Base-by-base conservation (phyloP, 2,329 filamentous ascomycete genomes). In the Berkeleyomyces rouxiae region DNA sequence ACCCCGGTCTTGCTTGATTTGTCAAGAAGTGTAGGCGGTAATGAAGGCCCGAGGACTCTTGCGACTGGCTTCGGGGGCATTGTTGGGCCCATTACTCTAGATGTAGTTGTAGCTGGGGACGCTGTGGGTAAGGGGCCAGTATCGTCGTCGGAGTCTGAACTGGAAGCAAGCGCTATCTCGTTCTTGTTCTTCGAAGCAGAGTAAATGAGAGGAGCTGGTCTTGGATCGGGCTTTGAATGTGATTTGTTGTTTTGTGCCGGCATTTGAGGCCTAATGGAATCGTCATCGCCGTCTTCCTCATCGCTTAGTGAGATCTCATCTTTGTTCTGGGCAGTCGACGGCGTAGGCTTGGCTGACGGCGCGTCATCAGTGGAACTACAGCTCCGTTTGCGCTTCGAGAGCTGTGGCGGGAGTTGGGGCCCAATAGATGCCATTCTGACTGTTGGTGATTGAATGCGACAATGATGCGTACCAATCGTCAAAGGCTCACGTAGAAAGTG, bases 321-420 rank as follows among this genome's bases (percentile, higher is more conserved):
- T 40, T 67, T 67, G 65, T 66, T 62, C 58, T 62, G 59, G 11
- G 67, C 23, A 44, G 36, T 7, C 6, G 49, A 51, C 31, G 46
- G 51, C 6, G 78, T 68, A 68, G 72, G 67, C 68, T 84, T 84
- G 61, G 72, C 66, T 3, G 76, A 76, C 44, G 75, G 78, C 10
- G 57, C 42, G 10, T 71, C 68, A 40, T 71, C 70, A 60, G 72
- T 73, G 58, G 77, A 72, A 47, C 77, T 75, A 3, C 75, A 68
- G 3, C 76, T 78, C 68, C 81, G 81, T 69, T 84, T 85, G 68
- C 83, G 79, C 71, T 85, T 85, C 42, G 81, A 70, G 49, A 86
- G 78, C 66, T 87, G 82, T 3, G 86, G 79, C 10, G 88, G 87
- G 33, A 90, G 72, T 65, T 84, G 77, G 11, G 88, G 87, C 4